phyloP scores from a whole-genome alignment of 1,284 basidiomycete species.

The Filobasidium uniguttulatum region DNA sequence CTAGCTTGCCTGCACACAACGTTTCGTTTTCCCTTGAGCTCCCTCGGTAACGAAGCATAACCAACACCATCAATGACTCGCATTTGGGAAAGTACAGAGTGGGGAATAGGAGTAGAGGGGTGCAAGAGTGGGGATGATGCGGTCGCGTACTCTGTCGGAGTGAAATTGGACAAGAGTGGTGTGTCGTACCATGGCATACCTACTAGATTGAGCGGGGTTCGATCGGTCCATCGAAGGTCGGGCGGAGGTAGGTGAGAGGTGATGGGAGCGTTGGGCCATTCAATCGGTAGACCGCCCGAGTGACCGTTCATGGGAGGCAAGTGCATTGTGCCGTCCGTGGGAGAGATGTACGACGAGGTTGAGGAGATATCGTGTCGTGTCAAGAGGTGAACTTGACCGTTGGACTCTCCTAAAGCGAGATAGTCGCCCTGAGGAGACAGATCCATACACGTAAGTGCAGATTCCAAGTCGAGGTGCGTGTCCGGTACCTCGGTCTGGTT shows the following conservation, averaged over 20 bases:
- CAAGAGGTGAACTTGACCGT: slow-evolving; percentile 73
- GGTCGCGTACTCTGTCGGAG: slow-evolving; percentile 31
- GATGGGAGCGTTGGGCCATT: slow-evolving; percentile 67
- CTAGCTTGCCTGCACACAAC: slow-evolving; percentile 41
- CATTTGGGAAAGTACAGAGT: slow-evolving; percentile 60
- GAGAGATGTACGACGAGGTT: slow-evolving; percentile 27
- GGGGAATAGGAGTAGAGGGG: slow-evolving; percentile 61
- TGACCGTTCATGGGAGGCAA: slow-evolving; percentile 71
- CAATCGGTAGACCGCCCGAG: slow-evolving; percentile 57
- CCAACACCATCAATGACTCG: slow-evolving; percentile 77
- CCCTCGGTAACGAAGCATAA: slow-evolving; percentile 72
- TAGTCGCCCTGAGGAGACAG: slow-evolving; percentile 78
- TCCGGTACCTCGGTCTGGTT: background rate
- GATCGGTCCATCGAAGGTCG: slow-evolving; percentile 41
- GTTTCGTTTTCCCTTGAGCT: slow-evolving; percentile 69
- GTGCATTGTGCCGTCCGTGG: slow-evolving; percentile 22
- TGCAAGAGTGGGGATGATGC: slow-evolving; percentile 41
- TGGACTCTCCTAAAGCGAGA: slow-evolving; percentile 81
- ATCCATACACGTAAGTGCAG: slow-evolving; percentile 67
- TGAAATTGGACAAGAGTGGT: slow-evolving; percentile 66
- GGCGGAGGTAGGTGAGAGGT: no score
- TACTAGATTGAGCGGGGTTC: slow-evolving; percentile 70
- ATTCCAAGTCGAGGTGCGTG: slow-evolving; percentile 41
- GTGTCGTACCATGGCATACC: slow-evolving; percentile 78
- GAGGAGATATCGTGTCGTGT: slow-evolving; percentile 58